Evolutionary conservation across 257 asterid species (phyloP).

Genomic region (Solanum dulcamara): DNA sequence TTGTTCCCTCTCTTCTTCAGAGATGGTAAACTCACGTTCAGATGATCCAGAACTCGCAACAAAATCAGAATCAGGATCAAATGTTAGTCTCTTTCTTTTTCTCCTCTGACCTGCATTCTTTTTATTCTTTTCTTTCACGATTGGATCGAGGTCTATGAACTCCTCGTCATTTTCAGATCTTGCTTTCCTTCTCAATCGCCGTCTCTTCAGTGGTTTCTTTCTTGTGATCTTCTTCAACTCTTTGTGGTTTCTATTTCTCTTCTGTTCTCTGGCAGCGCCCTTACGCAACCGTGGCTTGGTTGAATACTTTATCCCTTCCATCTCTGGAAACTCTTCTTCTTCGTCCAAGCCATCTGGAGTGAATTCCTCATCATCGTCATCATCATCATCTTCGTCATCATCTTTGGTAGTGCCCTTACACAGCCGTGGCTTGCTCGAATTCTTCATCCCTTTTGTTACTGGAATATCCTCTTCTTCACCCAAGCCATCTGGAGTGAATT

Average conservation of each 20-base stretch:
- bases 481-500: slow-evolving; percentile 23
- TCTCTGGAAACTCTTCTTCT: slow-evolving; percentile 20
- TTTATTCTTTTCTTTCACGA: slow-evolving; percentile 19
- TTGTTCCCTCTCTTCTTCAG: slow-evolving; percentile 95
- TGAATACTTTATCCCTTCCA: slow-evolving; percentile 6
- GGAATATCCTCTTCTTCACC: slow-evolving; percentile 25
- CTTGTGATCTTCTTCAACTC: slow-evolving; percentile 16
- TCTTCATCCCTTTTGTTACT: slow-evolving; percentile 11
- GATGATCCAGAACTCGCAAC: slow-evolving; percentile 44
- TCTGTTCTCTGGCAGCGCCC: neutral
- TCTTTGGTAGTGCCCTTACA: slow-evolving; percentile 8
- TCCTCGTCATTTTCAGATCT: slow-evolving; percentile 19
- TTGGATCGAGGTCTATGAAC: slow-evolving; percentile 9
- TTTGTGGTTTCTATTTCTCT: slow-evolving; percentile 12
- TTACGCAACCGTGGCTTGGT: slow-evolving; percentile 1
- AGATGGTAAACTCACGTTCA: slow-evolving; percentile 57
- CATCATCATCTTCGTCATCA: slow-evolving; percentile 15
- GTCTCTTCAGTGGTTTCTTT: slow-evolving; percentile 16
- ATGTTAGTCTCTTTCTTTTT: slow-evolving; percentile 27
- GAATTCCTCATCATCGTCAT: slow-evolving; percentile 32
- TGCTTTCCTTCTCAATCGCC: slow-evolving; percentile 10
- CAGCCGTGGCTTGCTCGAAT: slow-evolving; percentile 6
- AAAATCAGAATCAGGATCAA: slow-evolving; percentile 65
- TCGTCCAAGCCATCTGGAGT: slow-evolving; percentile 24
- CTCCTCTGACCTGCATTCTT: slow-evolving; percentile 20